These are phyloP conservation scores for Vaccinium darrowii DNA, from an alignment of 148 eudicot species.

Conservation along the genomic window DNA sequence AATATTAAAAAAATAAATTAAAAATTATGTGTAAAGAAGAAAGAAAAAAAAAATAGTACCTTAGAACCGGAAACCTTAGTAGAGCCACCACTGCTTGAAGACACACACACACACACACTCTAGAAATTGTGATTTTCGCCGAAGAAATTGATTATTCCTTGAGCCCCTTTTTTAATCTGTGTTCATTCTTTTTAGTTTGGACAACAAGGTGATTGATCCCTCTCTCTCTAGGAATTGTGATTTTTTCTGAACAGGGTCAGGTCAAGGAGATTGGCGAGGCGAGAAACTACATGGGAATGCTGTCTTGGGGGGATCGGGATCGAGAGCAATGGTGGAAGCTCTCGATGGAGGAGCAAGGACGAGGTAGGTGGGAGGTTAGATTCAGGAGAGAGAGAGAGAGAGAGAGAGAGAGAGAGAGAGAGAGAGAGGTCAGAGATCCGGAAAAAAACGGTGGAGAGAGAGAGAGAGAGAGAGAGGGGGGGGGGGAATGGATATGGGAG, in stretches of 20 bases:
- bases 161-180: background rate
- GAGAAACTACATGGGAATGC: background rate
- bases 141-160: background rate
- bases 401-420: slow-evolving; percentile 3
- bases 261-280: background rate
- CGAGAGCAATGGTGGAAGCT: slow-evolving; percentile 53
- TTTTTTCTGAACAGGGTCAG: background rate
- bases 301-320: slow-evolving; percentile 12
- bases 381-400: background rate
- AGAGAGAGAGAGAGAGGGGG: background rate
- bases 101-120: too few relatives aligned
- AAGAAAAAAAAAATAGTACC: too few relatives aligned
- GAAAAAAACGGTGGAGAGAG: background rate
- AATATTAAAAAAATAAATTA: too few relatives aligned
- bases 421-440: background rate
- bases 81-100: too few relatives aligned
- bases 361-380: background rate
- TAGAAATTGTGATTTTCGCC: background rate
- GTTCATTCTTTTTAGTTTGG: background rate
- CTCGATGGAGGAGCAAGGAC: slow-evolving; percentile 40
- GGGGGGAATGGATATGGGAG: background rate
- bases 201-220: background rate
- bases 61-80: too few relatives aligned
- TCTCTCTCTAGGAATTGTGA: background rate
- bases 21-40: too few relatives aligned